Conservation (phyloP, 2,329 filamentous ascomycete species). For the Ascochyta pisi region DNA sequence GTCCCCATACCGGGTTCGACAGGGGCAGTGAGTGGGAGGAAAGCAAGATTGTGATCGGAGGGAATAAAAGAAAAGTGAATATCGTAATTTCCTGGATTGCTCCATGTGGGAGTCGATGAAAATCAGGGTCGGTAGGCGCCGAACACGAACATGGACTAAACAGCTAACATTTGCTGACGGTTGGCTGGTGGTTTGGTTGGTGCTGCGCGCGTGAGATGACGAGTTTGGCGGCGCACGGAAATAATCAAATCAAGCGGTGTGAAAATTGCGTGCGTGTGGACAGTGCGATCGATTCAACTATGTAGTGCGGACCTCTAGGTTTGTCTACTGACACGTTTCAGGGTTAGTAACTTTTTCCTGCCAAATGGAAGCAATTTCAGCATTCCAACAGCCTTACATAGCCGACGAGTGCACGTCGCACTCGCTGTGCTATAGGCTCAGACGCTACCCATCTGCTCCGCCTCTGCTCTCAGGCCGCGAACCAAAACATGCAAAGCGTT, state of each 20-base stretch:
- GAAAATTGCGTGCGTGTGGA: constrained; percentile 14
- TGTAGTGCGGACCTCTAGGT: constrained; percentile 17
- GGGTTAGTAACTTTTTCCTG: constrained; percentile 12
- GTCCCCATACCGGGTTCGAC: neutral
- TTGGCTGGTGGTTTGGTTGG: no score
- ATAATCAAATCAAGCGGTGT: neutral
- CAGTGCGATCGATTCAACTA: constrained; percentile 20
- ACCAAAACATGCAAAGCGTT: neutral
- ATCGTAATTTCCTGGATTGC: constrained; percentile 4
- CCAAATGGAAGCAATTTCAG: constrained; percentile 18
- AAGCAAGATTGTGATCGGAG: constrained; percentile 10
- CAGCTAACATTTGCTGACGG: neutral
- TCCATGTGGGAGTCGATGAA: constrained; percentile 3
- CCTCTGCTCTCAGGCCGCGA: neutral
- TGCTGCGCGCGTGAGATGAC: neutral
- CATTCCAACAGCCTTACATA: constrained; percentile 19
- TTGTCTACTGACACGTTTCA: constrained; percentile 17
- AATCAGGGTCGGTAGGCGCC: constrained; percentile 15
- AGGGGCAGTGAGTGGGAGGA: no score
- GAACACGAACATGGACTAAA: neutral
- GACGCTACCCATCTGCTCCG: constrained; percentile 6
- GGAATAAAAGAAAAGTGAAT: neutral
- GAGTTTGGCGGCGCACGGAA: neutral
- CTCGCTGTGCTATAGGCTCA: constrained; percentile 12
- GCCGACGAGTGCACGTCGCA: constrained; percentile 7